Evolutionary conservation across 2,329 filamentous ascomycete species (phyloP).

Genomic region (Chaetomium olivaceum): DNA sequence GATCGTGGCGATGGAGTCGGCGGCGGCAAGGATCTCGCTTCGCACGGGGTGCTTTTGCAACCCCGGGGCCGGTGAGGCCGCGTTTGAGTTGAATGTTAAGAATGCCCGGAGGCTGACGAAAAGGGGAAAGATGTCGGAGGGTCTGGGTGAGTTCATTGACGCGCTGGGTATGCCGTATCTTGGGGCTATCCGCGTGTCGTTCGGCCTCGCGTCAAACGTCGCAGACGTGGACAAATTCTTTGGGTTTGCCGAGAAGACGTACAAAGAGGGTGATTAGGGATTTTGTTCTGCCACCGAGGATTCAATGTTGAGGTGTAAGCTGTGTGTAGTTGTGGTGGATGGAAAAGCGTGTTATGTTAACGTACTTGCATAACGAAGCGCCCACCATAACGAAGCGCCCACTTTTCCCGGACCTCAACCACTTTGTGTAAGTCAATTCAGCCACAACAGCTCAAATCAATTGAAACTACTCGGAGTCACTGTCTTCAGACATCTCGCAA

Average conservation of each 20-base stretch:
- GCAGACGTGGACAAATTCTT: slow-evolving; percentile 42
- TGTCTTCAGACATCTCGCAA: no score
- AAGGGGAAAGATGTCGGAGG: slow-evolving; percentile 2
- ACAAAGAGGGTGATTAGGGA: slow-evolving; percentile 35
- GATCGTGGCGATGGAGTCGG: slow-evolving; percentile 38
- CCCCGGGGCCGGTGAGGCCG: slow-evolving; percentile 42
- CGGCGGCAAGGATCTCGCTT: slow-evolving; percentile 40
- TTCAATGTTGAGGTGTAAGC: slow-evolving; percentile 6
- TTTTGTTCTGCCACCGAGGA: neutral
- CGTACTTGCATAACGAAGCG: no score
- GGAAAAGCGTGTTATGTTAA: no score
- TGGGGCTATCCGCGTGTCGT: slow-evolving; percentile 43
- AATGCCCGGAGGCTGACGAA: slow-evolving; percentile 24
- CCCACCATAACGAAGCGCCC: no score
- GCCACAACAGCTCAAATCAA: no score
- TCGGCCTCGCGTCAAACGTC: slow-evolving; percentile 42
- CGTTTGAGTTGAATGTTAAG: slow-evolving; percentile 35
- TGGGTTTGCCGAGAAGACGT: slow-evolving; percentile 38
- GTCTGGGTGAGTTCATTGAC: slow-evolving; percentile 32
- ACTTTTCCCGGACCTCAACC: no score
- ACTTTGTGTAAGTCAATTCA: no score
- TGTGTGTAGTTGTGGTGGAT: neutral
- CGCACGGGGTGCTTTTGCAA: slow-evolving; percentile 48
- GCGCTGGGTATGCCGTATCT: slow-evolving; percentile 31
- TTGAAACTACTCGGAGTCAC: no score